Base-by-base conservation (phyloP, 768 basidiomycete genomes). In the Collybia nuda region DNA sequence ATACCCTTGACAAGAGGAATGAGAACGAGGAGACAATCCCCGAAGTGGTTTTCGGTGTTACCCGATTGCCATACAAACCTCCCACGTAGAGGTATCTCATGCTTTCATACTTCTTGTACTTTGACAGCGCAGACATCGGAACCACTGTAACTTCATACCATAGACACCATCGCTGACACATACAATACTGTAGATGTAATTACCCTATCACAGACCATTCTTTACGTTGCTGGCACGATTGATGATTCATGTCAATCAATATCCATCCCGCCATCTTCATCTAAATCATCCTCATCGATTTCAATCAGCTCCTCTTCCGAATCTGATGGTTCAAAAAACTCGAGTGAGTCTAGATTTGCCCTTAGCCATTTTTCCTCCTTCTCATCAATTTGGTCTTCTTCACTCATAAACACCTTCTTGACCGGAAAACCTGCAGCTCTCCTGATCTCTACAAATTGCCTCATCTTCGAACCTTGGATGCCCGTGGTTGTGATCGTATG, bases 321-420 rank as follows among this genome's bases (percentile, higher is more conserved):
- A 44, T 80, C 84, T 24, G 82, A 83, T 28, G 80, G 74, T 50
- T 81, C 82, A 52, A 84, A 87, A 53, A 71, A 77, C 9, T 79
- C 78, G 14, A 87, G 72, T 26, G 66, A 66, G 50, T 80, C 75
- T 44, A 83, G 44, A 55, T 85, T 70, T 5, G 63, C 62, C 44
- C 62, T 69, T 35, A 88, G 58, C 85, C 85, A 88, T 36, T 60
- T 61, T 53, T 73, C 70, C 11, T 82, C 77, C 19, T 67, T 66
- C 1, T 56, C 44, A 0, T 62, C 56, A n/a, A 86, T 36, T 1
- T 67, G 62, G 43, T 79, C 78, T 0, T 69, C 62, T 47, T 73
- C 60, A 36, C 79, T 73, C 66, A 86, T 73, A 28, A 76, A 61
- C n/a, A 80, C 55, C 39, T 65, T 64, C 52, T 66, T 69, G 38